These are phyloP conservation scores for Rhodamnia argentea DNA, from an alignment of 345 rosid genomes.

Conservation along the genomic window DNA sequence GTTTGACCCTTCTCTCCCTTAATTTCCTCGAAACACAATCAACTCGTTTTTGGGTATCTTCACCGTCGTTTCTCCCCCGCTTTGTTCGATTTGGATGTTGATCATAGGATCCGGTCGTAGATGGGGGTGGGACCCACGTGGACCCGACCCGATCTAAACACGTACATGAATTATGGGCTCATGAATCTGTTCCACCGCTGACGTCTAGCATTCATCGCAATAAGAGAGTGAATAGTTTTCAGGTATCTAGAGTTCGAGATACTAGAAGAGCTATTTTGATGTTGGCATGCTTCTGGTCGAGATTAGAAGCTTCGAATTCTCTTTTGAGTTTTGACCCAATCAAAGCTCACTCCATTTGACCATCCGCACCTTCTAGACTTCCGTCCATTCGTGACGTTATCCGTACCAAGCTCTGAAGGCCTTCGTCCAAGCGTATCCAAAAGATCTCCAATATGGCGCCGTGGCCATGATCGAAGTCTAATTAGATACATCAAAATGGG, in stretches of 20 bases:
- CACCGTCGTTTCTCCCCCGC: background rate
- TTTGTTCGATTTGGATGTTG: background rate
- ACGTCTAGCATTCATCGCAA: background rate
- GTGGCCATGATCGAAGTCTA: no score
- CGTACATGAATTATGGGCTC: background rate
- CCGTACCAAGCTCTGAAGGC: background rate
- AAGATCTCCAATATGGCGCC: no score
- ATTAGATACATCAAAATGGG: no score
- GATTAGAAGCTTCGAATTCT: background rate
- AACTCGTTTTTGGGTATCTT: background rate
- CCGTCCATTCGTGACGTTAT: background rate
- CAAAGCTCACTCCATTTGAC: background rate
- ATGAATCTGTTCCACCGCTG: fast-evolving
- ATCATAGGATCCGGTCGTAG: background rate
- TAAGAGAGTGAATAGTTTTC: no score
- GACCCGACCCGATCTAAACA: background rate
- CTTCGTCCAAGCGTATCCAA: background rate
- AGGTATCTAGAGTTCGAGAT: no score
- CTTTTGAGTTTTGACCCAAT: background rate
- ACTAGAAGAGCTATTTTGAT: fast-evolving
- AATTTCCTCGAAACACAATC: background rate
- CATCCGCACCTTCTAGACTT: background rate
- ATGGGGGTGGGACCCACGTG: background rate
- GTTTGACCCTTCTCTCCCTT: background rate
- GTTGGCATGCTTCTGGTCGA: background rate